Evolutionary conservation across 768 basidiomycete genomes (phyloP), one percentile per base, ranked within the genome.

Genomic region (Boletus vermiculosoides): DNA sequence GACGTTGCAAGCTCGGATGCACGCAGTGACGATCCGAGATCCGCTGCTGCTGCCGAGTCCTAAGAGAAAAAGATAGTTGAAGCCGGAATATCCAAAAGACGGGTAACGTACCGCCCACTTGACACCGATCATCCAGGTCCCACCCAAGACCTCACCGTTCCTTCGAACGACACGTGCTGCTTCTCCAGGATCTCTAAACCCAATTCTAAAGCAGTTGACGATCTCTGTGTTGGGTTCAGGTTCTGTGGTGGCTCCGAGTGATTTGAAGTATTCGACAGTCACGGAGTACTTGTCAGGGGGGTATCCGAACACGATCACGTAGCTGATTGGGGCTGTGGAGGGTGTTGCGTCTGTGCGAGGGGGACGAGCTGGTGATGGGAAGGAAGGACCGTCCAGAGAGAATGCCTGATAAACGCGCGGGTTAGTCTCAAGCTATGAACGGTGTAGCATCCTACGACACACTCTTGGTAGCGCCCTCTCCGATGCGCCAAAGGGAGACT

Each of bases 231-330:
- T 83, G 11, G 80, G 81, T 46, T 90, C 85, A 0, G 87, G 78
- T 18, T 87, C 87, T 3, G 87, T 86, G 34, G 85, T 74, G 15
- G 83, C 82, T 9, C 90, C 91, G 22, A 95, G 73, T 1, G 85
- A 83, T 62, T 80, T 81, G 76, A 92, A 88, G 70, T 88, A 88
- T 64, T 88, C 88, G 16, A 82, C 83, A 0, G 88, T 84, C 16
- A 85, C 67, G 51, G 81, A 83, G 69, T 87, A 89, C 65, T 85
- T 85, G 71, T 93, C 89, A 33, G 83, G 76, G 6, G 93, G 92
- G 68, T 93, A 95, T n/a, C 93, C 93, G 58, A 92, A 95, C 50
- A 95, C 84, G 65, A 93, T 78, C 36, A 95, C 77, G 64, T 87
- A 87, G 30, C 81, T 68, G 3, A 81, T 76, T 28, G 83, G 79